Evolutionary conservation across 495 filamentous ascomycete genomes (phyloP).

Genomic region (Penicillium tannophilum): DNA sequence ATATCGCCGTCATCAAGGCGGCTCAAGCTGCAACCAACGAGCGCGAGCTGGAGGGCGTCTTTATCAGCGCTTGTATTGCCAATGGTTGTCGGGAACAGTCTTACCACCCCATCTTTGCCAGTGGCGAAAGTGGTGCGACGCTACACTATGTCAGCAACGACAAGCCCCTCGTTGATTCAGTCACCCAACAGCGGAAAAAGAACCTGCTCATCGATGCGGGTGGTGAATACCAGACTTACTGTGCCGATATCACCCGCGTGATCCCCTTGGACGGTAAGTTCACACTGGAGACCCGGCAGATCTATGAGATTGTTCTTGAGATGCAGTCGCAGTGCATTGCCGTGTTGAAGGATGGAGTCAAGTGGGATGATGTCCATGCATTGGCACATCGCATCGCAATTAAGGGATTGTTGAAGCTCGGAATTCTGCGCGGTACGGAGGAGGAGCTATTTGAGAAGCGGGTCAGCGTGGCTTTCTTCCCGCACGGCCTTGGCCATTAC

Average conservation of each 20-base stretch:
- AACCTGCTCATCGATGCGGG: constrained; percentile 85
- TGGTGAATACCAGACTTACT: constrained; percentile 77
- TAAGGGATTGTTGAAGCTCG: constrained; percentile 71
- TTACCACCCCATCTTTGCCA: constrained; percentile 82
- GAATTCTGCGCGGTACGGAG: constrained; percentile 67
- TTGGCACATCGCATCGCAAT: constrained; percentile 82
- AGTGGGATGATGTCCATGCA: constrained; percentile 85
- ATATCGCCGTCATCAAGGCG: constrained; percentile 67
- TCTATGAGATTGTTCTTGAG: constrained; percentile 82
- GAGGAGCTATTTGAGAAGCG: constrained; percentile 74
- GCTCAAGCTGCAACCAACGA: constrained; percentile 72
- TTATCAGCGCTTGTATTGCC: constrained; percentile 73
- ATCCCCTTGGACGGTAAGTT: constrained; percentile 83
- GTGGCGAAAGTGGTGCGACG: constrained; percentile 75
- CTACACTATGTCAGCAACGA: constrained; percentile 87
- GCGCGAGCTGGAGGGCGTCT: constrained; percentile 77
- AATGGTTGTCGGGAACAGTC: constrained; percentile 75
- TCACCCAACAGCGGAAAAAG: constrained; percentile 57
- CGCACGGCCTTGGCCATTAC: constrained; percentile 90
- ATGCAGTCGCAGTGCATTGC: constrained; percentile 83
- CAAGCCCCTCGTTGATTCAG: constrained; percentile 51
- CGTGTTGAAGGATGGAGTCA: constrained; percentile 70
- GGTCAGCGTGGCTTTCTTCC: constrained; percentile 85
- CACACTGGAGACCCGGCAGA: constrained; percentile 65
- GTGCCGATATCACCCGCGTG: constrained; percentile 85